Conservation (phyloP, 805 yeast species). For the Kregervanrija fluxuum region DNA sequence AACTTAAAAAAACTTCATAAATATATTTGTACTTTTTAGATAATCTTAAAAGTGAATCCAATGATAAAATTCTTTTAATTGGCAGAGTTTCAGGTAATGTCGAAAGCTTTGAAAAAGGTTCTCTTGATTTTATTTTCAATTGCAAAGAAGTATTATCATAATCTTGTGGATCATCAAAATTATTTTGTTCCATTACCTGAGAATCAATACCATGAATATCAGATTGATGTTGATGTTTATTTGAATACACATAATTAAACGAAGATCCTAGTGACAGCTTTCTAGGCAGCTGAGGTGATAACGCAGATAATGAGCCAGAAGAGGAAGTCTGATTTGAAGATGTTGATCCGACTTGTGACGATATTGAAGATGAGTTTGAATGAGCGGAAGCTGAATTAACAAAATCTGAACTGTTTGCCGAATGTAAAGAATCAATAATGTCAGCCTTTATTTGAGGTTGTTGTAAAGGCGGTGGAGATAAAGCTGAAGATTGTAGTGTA, state of each 20-base stretch:
- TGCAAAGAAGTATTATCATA: background rate
- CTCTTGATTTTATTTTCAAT: slow-evolving; percentile 4
- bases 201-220: no score
- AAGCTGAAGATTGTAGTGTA: slow-evolving; percentile 1
- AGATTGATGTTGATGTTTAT: no score
- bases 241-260: no score
- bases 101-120: slow-evolving; percentile 6
- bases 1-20: slow-evolving; percentile 13
- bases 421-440: no score
- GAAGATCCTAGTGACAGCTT: slow-evolving; percentile 3
- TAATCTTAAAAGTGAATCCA: slow-evolving; percentile 11
- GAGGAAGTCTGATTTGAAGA: slow-evolving; percentile 5
- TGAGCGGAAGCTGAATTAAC: slow-evolving; percentile 2
- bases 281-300: slow-evolving; percentile 9
- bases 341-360: slow-evolving; percentile 9
- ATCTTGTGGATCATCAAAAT: no score
- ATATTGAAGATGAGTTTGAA: slow-evolving; percentile 11
- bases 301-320: slow-evolving; percentile 1
- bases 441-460: no score
- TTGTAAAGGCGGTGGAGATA: no score
- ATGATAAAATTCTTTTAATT: slow-evolving; percentile 2
- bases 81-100: slow-evolving; percentile 4
- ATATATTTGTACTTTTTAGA: slow-evolving; percentile 19
- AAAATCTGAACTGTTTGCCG: no score
- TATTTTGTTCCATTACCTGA: no score